phyloP scores from a whole-genome alignment of 495 filamentous ascomycete genomes.

The Penicillium paradoxum region DNA sequence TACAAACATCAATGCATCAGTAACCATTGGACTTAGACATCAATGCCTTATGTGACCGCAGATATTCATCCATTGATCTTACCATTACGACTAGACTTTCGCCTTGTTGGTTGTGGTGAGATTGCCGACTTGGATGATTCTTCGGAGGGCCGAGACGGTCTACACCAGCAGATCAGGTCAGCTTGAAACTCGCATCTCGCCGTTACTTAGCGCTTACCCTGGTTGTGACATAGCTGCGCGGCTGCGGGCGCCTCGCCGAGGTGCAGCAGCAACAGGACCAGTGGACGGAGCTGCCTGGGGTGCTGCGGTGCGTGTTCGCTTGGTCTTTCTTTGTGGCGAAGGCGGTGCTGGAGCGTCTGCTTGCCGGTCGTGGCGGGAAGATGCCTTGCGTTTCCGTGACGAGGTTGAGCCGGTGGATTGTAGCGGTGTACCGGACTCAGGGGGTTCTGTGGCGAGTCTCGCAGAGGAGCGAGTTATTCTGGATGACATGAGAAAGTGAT shows the following conservation, averaged over 20 bases:
- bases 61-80: neutral
- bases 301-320: conserved; percentile 39
- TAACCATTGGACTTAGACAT: neutral
- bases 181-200: neutral
- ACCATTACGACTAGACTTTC: conserved; percentile 61
- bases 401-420: conserved; percentile 36
- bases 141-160: conserved; percentile 40
- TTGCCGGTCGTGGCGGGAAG: conserved; percentile 37
- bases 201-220: conserved; percentile 50
- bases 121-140: conserved; percentile 35
- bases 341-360: conserved; percentile 35
- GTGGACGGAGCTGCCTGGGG: conserved; percentile 42
- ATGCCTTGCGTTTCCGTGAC: conserved; percentile 55
- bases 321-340: conserved; percentile 41
- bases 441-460: conserved; percentile 64
- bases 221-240: conserved; percentile 76
- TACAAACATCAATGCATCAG: neutral
- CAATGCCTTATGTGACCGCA: neutral
- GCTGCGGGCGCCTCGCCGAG: conserved; percentile 60
- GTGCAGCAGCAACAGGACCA: conserved; percentile 32
- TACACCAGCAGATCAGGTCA: conserved; percentile 15
- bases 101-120: conserved; percentile 53
- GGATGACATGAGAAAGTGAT: conserved; percentile 67
- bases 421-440: conserved; percentile 33
- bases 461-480: conserved; percentile 78